phyloP scores from a whole-genome alignment of 2,329 filamentous ascomycete genomes.

The Harringtonia aguacate region DNA sequence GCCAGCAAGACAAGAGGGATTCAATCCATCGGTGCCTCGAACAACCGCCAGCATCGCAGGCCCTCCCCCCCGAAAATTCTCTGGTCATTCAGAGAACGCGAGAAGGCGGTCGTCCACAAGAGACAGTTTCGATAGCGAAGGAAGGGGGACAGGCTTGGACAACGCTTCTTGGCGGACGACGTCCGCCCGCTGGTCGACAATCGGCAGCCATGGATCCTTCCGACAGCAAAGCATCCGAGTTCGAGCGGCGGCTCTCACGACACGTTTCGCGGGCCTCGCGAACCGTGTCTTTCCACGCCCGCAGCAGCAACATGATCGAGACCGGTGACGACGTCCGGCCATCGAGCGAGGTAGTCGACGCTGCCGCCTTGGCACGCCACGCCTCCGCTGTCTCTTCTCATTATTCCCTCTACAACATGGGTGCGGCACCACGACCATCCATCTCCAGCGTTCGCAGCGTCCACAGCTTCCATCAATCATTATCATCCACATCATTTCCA shows the following conservation, averaged over 20 bases:
- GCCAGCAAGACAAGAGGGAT: too few relatives aligned
- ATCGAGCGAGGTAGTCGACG: conserved; percentile 5
- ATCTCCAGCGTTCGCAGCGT: too few relatives aligned
- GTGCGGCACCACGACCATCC: not conserved
- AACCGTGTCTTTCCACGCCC: conserved; percentile 5
- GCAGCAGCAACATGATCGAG: conserved; percentile 2
- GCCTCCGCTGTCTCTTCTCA: not conserved
- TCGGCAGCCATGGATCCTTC: conserved; percentile 10
- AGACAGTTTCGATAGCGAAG: too few relatives aligned
- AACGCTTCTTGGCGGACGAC: not conserved
- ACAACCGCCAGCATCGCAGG: too few relatives aligned
- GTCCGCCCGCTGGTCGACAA: conserved; percentile 1
- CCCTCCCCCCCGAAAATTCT: too few relatives aligned
- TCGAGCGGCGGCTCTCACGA: conserved; percentile 12
- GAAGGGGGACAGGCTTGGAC: not conserved
- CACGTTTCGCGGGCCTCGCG: conserved; percentile 7
- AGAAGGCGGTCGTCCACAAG: too few relatives aligned
- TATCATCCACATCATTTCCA: too few relatives aligned
- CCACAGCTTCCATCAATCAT: not conserved
- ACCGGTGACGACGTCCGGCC: conserved; percentile 2
- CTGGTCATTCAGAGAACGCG: too few relatives aligned
- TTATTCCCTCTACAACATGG: too few relatives aligned
- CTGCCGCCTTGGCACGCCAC: conserved; percentile 9
- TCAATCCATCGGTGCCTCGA: too few relatives aligned
- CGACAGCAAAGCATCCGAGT: conserved; percentile 10